Conservation (phyloP, 2,329 filamentous ascomycete genomes). For the Alternaria triticina region DNA sequence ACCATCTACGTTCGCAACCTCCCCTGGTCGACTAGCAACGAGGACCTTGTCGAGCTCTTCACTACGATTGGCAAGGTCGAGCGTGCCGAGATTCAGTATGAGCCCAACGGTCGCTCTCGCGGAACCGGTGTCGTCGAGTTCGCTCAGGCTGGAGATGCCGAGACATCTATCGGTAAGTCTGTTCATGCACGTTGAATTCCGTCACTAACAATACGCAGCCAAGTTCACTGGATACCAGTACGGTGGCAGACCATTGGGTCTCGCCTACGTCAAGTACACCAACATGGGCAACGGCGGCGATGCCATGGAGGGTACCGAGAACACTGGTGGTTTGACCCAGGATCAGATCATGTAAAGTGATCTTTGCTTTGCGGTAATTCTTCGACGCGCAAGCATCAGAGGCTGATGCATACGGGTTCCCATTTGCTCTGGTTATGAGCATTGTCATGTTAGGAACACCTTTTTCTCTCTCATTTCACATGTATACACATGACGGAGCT, state of each 20-base stretch:
- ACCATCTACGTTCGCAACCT: conserved; percentile 96
- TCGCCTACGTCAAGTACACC: conserved; percentile 93
- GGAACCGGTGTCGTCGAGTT: conserved; percentile 98
- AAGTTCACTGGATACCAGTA: conserved; percentile 99
- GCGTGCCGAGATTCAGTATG: conserved; percentile 98
- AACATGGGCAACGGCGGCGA: conserved; percentile 66
- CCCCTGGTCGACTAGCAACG: conserved; percentile 98
- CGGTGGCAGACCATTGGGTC: conserved; percentile 87
- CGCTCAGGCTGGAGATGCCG: conserved; percentile 79
- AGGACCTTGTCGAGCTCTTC: conserved; percentile 95
- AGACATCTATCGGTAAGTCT: conserved; percentile 78
- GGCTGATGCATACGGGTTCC: conserved; percentile 6
- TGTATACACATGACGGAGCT: conserved; percentile 25
- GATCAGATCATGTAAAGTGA: conserved; percentile 88
- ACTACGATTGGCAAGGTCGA: conserved; percentile 98
- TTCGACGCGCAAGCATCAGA: conserved; percentile 7
- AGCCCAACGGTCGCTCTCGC: conserved; percentile 91
- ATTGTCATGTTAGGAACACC: conserved; percentile 21
- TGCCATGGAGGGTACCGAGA: conserved; percentile 82
- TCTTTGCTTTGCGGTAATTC: background rate
- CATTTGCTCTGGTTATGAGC: conserved; percentile 10
- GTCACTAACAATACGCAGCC: conserved; percentile 56
- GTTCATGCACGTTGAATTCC: no score
- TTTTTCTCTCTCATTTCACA: conserved; percentile 19
- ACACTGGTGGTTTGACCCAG: conserved; percentile 77